Evolutionary conservation across 306 rosid species (phyloP), one percentile per base, ranked within the genome.

Genomic region (Nissolia schottii): DNA sequence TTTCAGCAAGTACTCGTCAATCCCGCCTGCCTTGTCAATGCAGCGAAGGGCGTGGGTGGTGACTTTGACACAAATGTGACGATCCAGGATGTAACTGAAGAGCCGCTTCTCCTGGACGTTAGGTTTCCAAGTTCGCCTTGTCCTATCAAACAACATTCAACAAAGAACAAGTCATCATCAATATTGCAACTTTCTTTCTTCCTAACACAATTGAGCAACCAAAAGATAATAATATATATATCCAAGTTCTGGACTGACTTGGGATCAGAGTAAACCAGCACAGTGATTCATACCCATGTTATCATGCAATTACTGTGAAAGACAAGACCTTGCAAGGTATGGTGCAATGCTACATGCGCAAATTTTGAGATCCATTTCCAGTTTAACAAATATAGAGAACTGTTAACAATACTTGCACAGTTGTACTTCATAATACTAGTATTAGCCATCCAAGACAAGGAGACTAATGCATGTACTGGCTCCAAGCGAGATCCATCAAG

Each of bases 11-110:
- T 94, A 94, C 77, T 94, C 98, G 20, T 94, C 97, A 50, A 94
- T 85, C 68, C 98, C 98, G 73, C 98, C 98, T 4, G 84, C 94
- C 81, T 94, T 94, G 90, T 91, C 98, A 15, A 94, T 85, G 83
- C 97, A 87, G 12, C 97, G 89, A 28, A 94, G 87, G 62, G 98
- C 96, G 4, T 94, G 97, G 16, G 97, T 94, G 56, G 92, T 87
- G 48, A 94, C 95, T 85, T 94, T 91, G 4, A 89, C 90, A 50
- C 96, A 84, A 78, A 94, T 84, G 15, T 91, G 98, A 25, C 94
- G 86, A 80, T 94, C 97, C 34, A 94, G 83, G 60, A 87, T 78
- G 75, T 94, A 94, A 70, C 98, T 94, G 70, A 94, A 94, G 58
- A 94, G 97, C 67, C 97, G 85, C 84, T 94, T 94, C 55, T 80